phyloP scores from a whole-genome alignment of 371 early-diverging fungal species.

The Saksenaea oblongispora region DNA sequence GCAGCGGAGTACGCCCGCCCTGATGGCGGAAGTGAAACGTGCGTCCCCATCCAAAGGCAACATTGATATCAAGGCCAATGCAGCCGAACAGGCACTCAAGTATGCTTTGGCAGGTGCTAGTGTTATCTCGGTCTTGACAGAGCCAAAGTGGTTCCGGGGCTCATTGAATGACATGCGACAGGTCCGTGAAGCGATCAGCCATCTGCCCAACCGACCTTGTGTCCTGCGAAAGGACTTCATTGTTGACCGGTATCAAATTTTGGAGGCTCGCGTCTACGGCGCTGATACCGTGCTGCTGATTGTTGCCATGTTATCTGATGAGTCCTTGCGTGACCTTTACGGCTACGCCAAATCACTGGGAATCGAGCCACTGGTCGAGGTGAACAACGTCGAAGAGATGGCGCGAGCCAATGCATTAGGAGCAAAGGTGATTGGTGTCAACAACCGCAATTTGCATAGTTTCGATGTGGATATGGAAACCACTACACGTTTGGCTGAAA shows the following conservation, averaged over 20 bases:
- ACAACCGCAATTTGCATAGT: constrained; percentile 95
- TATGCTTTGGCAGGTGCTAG: constrained; percentile 91
- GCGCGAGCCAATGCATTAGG: constrained; percentile 78
- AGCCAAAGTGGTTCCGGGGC: constrained; percentile 98
- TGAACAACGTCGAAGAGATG: constrained; percentile 92
- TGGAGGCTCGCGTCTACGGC: constrained; percentile 88
- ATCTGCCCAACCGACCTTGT: constrained; percentile 80
- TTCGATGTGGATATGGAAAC: constrained; percentile 92
- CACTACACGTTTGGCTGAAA: constrained; percentile 73
- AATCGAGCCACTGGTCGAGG: constrained; percentile 98
- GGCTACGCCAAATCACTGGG: constrained; percentile 73
- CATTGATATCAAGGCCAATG: constrained; percentile 81
- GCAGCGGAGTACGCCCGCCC: constrained; percentile 58
- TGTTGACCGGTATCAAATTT: constrained; percentile 93
- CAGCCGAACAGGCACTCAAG: constrained; percentile 79
- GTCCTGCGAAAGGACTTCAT: constrained; percentile 96
- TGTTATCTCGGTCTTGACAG: constrained; percentile 95
- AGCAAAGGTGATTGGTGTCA: constrained; percentile 92
- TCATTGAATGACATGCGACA: constrained; percentile 85
- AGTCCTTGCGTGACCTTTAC: constrained; percentile 67
- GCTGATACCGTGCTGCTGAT: constrained; percentile 95
- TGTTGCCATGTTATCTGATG: constrained; percentile 89
- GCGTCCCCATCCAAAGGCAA: constrained; percentile 96
- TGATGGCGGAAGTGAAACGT: constrained; percentile 96
- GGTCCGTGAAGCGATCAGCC: constrained; percentile 71